A percentile compares a stretch with the other conserved stretches of the same genome.
phyloP scores from a whole-genome alignment of 768 basidiomycete species.

The Sporobolomyces pararoseus region DNA sequence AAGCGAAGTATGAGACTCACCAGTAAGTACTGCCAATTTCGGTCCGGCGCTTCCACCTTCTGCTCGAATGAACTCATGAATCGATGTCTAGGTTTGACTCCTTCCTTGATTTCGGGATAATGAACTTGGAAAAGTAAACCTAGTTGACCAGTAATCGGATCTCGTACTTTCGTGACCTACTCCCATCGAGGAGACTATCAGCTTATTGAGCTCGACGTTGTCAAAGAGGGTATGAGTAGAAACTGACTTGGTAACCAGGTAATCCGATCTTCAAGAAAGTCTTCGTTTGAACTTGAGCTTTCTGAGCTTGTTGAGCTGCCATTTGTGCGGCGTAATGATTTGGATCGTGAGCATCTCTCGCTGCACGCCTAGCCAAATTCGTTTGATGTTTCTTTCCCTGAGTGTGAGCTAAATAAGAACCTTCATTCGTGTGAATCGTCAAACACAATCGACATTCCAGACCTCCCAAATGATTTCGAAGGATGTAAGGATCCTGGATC shows the following conservation, averaged over 20 bases:
- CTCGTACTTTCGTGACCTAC: conserved; percentile 92
- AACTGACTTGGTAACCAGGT: conserved; percentile 65
- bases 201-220: not conserved
- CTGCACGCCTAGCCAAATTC: conserved; percentile 92
- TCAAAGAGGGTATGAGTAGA: not conserved
- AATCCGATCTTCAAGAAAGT: conserved; percentile 95
- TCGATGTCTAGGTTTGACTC: conserved; percentile 73
- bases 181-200: not conserved
- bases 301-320: conserved; percentile 35
- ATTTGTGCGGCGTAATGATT: conserved; percentile 72
- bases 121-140: conserved; percentile 98
- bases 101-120: conserved; percentile 75
- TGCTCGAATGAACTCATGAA: conserved; percentile 99
- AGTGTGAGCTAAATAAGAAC: conserved; percentile 96
- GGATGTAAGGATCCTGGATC: conserved; percentile 86
- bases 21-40: conserved; percentile 94
- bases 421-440: conserved; percentile 98
- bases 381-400: conserved; percentile 99
- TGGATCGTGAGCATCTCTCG: conserved; percentile 92
- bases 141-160: conserved; percentile 72
- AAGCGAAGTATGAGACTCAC: conserved; percentile 56
- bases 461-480: conserved; percentile 96
- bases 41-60: conserved; percentile 87
- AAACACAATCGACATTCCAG: conserved; percentile 96
- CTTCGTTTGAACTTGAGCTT: conserved; percentile 70